Conservation (phyloP, 2,329 filamentous ascomycete genomes). For the Nigrospora sphaerica region DNA sequence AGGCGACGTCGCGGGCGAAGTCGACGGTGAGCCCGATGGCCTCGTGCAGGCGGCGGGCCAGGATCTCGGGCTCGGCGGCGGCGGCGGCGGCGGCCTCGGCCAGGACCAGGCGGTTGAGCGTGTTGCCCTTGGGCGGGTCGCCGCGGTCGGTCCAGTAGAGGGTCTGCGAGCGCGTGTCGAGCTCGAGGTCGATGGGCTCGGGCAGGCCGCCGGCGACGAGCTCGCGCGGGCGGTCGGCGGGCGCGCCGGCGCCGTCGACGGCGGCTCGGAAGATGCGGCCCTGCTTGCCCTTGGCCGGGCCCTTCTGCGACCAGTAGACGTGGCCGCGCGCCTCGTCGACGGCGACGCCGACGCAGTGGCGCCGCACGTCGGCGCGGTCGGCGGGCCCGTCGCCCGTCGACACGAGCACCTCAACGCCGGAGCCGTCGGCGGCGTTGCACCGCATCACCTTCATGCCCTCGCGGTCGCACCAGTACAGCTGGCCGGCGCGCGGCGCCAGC, state of each 20-base stretch:
- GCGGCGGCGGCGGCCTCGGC: conserved; percentile 5
- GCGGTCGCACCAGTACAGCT: conserved; percentile 18
- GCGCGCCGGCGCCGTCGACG: conserved; percentile 25
- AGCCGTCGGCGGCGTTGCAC: conserved; percentile 12
- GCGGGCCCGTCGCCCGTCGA: conserved; percentile 15
- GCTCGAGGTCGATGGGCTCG: conserved; percentile 50
- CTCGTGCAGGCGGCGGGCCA: conserved; percentile 8
- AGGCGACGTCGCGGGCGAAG: conserved; percentile 1
- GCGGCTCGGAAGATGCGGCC: conserved; percentile 47
- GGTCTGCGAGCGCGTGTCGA: conserved; percentile 34
- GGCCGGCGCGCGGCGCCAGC: background rate
- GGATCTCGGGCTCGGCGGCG: conserved; percentile 4
- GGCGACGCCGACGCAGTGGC: conserved; percentile 50
- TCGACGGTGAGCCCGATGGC: conserved; percentile 10
- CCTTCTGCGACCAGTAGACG: conserved; percentile 57
- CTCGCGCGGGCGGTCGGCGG: conserved; percentile 31
- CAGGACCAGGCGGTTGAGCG: conserved; percentile 33
- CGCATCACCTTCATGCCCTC: conserved; percentile 17
- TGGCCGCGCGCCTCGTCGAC: conserved; percentile 33
- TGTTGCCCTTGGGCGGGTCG: conserved; percentile 47
- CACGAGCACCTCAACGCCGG: conserved; percentile 8
- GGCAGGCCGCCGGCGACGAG: conserved; percentile 36
- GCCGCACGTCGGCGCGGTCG: conserved; percentile 21
- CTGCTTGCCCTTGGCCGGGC: conserved; percentile 37
- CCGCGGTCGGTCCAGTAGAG: conserved; percentile 58